Base-by-base conservation (phyloP, 2,329 filamentous ascomycete species). In the Fusarium subtropicale region DNA sequence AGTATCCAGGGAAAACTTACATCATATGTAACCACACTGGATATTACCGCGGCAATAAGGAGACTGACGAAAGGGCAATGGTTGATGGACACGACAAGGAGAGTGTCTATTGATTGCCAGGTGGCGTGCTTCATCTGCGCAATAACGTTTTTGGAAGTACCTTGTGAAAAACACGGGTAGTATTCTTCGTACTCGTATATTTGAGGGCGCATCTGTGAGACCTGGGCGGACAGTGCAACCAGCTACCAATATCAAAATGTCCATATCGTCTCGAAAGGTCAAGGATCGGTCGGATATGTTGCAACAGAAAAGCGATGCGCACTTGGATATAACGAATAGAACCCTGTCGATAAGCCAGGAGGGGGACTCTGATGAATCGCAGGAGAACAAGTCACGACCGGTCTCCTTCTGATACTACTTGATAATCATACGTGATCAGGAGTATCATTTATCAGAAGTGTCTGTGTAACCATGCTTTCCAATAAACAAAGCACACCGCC, bases 401-500 rank as follows among this genome's bases (percentile, higher is more conserved):
- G 24, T 34, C 39, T 39, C 24, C 33, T 22, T 60, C 38, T 42
- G 41, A 65, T 65, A 20, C 18, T 46, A 24, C 16, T 31, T 52
- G 26, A 42, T 31, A 50, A 34, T 41, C 26, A 39, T 47, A 20
- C 42, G 46, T 18, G 41, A 26, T 41, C 31, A 45, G 39, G 20
- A 33, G 28, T 48, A 64, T 66, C 36, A 69, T 66, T 66, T 42
- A 22, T 60, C 54, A 56, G 31, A 44, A 61, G 52, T 38, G 33
- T 52, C 42, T 70, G 67, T 69, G 54, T 45, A 56, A 56, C 54
- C 46, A 28, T 39, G 34, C 18, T 56, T 53, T 67, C 18, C 36
- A 62, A 42, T 39, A 47, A 34, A 47, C 52, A 56, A 64, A 48
- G 60, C 64, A 64, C 58, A 68, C 51, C 67, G 63, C 67, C 63